A percentile compares a stretch with the other conserved stretches of the same genome.
Conservation (phyloP, 768 basidiomycete genomes). For the Xerocomellus amylosporus region DNA sequence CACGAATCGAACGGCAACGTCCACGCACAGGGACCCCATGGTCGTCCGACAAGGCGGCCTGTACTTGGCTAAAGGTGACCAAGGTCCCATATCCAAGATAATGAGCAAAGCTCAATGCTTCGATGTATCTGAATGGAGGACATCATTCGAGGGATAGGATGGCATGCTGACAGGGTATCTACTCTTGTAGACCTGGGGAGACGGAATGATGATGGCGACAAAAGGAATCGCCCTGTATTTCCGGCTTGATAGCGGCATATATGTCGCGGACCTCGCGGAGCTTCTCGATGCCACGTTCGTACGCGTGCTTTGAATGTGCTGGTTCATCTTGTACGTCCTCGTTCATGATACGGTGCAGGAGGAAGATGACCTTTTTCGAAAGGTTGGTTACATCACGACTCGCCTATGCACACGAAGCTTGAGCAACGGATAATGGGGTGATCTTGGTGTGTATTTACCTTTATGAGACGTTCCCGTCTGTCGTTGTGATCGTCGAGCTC, state of each 20-base stretch:
- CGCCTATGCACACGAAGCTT: conserved; percentile 41
- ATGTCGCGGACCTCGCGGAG: conserved; percentile 63
- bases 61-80: conserved; percentile 67
- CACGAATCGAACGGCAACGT: conserved; percentile 2
- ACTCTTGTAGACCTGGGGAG: conserved; percentile 83
- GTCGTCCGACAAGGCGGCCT: conserved; percentile 57
- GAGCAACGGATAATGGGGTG: not conserved
- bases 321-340: conserved; percentile 35
- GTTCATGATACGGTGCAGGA: conserved; percentile 72
- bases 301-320: conserved; percentile 43
- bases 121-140: conserved; percentile 61
- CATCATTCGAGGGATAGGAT: conserved; percentile 15
- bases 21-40: conserved; percentile 61
- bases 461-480: conserved; percentile 85
- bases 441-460: conserved; percentile 45
- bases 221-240: conserved; percentile 65
- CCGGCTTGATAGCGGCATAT: conserved; percentile 58
- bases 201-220: conserved; percentile 76
- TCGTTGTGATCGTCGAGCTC: conserved; percentile 85
- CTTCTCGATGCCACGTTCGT: conserved; percentile 52
- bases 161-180: conserved; percentile 4
- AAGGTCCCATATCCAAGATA: conserved; percentile 71
- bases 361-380: conserved; percentile 93
- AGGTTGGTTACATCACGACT: conserved; percentile 87
- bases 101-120: conserved; percentile 85